Evolutionary conservation across 192 early-diverging fungal genomes (phyloP).

Genomic region (Coemansia sp.): DNA sequence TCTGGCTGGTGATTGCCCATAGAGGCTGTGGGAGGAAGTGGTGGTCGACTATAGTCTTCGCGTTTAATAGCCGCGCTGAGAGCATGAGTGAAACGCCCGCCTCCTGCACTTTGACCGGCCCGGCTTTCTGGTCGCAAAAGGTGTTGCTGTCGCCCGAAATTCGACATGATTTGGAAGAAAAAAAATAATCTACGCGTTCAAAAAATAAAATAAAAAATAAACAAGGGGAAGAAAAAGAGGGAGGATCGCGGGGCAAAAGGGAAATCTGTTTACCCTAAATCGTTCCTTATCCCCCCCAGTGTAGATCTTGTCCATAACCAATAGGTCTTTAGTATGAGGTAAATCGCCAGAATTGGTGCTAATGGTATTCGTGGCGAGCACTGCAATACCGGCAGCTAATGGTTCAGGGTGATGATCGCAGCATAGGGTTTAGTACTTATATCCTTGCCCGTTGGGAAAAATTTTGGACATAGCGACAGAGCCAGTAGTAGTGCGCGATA

Average conservation of each 20-base stretch:
- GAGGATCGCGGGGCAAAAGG: background rate
- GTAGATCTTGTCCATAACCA: background rate
- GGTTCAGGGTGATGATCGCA: too few relatives aligned
- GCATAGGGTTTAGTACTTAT: too few relatives aligned
- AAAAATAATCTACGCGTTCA: background rate
- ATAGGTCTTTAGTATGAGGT: background rate
- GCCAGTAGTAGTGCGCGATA: too few relatives aligned
- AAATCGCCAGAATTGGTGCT: too few relatives aligned
- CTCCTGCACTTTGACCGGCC: conserved; percentile 18
- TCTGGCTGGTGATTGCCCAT: conserved; percentile 18
- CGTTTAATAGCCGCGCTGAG: conserved; percentile 47
- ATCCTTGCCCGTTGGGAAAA: too few relatives aligned
- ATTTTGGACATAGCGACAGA: too few relatives aligned
- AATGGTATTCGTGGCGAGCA: too few relatives aligned
- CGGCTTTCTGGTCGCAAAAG: conserved; percentile 33
- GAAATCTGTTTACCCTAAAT: background rate
- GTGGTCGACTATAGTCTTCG: conserved; percentile 26
- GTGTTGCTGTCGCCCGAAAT: conserved; percentile 27
- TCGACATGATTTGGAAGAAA: conserved; percentile 16
- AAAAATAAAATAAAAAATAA: background rate
- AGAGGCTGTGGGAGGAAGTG: conserved; percentile 18
- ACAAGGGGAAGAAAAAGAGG: background rate
- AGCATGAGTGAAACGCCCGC: conserved; percentile 35
- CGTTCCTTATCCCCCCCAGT: too few relatives aligned
- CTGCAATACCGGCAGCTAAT: too few relatives aligned